A percentile compares a stretch with the other conserved stretches of the same genome.
Conservation (phyloP, 2,329 filamentous ascomycete genomes). For the Juglanconis oblonga region DNA sequence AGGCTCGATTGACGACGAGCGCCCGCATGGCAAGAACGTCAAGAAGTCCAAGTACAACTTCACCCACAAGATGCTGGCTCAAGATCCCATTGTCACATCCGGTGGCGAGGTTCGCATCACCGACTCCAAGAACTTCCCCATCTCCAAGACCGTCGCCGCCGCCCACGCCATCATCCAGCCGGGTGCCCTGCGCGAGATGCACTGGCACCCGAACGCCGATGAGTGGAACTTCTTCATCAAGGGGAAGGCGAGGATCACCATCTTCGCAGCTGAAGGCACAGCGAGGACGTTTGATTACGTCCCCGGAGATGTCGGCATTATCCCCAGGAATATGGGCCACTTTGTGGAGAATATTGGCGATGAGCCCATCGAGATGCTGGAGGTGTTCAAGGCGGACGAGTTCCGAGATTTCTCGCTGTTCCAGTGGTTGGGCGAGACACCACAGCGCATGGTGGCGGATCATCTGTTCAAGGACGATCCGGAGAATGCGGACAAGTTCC, state of each 20-base stretch:
- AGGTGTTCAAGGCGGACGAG: conserved; percentile 69
- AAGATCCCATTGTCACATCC: conserved; percentile 61
- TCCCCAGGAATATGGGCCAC: conserved; percentile 74
- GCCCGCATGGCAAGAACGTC: conserved; percentile 57
- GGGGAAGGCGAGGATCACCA: conserved; percentile 69
- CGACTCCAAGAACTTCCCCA: conserved; percentile 72
- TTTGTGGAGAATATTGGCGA: conserved; percentile 82
- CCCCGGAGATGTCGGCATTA: conserved; percentile 73
- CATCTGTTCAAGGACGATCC: conserved; percentile 63
- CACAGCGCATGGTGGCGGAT: conserved; percentile 62
- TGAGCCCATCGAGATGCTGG: conserved; percentile 71
- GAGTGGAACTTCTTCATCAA: conserved; percentile 79
- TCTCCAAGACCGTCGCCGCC: conserved; percentile 70
- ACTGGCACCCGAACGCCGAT: conserved; percentile 78
- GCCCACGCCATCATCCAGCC: conserved; percentile 70
- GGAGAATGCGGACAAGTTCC: conserved; percentile 60
- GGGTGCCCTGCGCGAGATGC: conserved; percentile 73
- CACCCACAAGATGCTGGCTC: conserved; percentile 68
- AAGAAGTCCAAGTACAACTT: conserved; percentile 68
- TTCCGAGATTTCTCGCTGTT: conserved; percentile 73
- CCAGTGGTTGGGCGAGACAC: conserved; percentile 74
- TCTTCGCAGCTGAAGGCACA: conserved; percentile 67
- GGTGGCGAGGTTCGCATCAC: conserved; percentile 72
- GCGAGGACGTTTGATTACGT: conserved; percentile 75
- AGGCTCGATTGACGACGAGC: conserved; percentile 62